phyloP scores from a whole-genome alignment of 208 protist species.

The Plasmodiophora brassicae region DNA sequence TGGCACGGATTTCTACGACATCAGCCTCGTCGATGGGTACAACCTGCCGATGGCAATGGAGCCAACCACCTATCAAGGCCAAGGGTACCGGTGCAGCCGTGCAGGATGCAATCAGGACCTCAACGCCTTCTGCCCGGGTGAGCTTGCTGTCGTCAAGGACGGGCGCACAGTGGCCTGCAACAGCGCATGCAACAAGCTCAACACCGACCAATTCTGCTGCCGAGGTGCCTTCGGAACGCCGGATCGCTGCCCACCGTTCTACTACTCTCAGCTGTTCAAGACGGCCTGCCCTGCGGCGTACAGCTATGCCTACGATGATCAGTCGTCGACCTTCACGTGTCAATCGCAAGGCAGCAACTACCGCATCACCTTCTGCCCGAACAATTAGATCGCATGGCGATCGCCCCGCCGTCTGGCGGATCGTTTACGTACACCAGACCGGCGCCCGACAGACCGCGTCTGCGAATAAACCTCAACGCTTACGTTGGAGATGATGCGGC shows the following conservation, averaged over 20 bases:
- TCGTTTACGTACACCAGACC: too few relatives aligned
- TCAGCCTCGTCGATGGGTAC: constrained; percentile 17
- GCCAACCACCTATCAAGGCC: not conserved
- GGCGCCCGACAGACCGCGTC: too few relatives aligned
- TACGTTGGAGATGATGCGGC: too few relatives aligned
- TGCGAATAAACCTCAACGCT: too few relatives aligned
- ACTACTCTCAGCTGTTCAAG: not conserved
- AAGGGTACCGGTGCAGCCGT: not conserved
- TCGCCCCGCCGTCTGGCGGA: too few relatives aligned
- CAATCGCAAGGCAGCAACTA: too few relatives aligned
- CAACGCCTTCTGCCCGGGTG: not conserved
- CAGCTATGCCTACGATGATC: constrained; percentile 24
- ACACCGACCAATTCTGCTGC: not conserved
- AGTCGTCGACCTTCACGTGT: not conserved
- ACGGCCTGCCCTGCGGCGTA: not conserved
- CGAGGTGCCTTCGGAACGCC: not conserved
- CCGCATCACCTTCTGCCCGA: not conserved
- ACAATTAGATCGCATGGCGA: too few relatives aligned
- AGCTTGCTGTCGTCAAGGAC: not conserved
- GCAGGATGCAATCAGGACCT: constrained; percentile 23
- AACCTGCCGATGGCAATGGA: constrained; percentile 12
- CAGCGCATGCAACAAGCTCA: not conserved
- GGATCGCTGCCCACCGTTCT: not conserved
- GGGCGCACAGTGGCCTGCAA: not conserved
- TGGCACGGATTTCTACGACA: constrained; percentile 16